Base-by-base conservation (phyloP, 768 basidiomycete species). In the Hygrophorus pudorinus region DNA sequence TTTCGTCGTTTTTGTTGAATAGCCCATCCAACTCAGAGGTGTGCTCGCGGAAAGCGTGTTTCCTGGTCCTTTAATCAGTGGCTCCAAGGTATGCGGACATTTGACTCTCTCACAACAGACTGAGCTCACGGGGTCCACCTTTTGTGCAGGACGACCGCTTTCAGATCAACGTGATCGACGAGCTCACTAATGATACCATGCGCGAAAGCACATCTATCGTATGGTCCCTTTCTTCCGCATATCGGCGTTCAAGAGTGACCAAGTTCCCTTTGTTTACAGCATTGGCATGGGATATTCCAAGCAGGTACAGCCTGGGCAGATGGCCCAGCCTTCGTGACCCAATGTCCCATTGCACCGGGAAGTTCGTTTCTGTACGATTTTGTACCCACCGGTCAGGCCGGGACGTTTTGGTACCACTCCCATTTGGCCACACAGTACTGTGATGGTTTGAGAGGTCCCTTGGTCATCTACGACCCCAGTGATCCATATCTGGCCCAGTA, bases 351-450 rank as follows among this genome's bases (percentile, higher is more conserved):
- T 16, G 55, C 53, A n/a, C 59, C 63, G 1, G 58, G 59, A 8
- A 50, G 63, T 12, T 61, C 59, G 4, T 73, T 71, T 51, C 47
- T 59, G 28, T 71, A 73, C 47, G 57, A 62, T 29, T 72, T 73
- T 56, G 57, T 55, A 13, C 54, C 55, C 35, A 42, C 53, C n/a
- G 53, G 59, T 21, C 67, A 71, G 44, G 56, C 67, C 1, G 73
- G 72, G 5, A 73, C 70, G 0, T 75, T 59, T 45, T 75, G 72
- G 56, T 65, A 67, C 30, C 64, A 68, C 18, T 61, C 59, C 8
- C 14, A 53, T 37, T 47, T 44, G 46, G 49, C 48, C 4, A 56
- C 53, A 2, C 55, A 59, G 42, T 58, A 58, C 31, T 59, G 66
- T 37, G 69, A 71, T 30, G 67, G 70, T 12, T 53, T 67, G 18